Base-by-base conservation (phyloP, 139 green algal species). In the Dunaliella primolecta region DNA sequence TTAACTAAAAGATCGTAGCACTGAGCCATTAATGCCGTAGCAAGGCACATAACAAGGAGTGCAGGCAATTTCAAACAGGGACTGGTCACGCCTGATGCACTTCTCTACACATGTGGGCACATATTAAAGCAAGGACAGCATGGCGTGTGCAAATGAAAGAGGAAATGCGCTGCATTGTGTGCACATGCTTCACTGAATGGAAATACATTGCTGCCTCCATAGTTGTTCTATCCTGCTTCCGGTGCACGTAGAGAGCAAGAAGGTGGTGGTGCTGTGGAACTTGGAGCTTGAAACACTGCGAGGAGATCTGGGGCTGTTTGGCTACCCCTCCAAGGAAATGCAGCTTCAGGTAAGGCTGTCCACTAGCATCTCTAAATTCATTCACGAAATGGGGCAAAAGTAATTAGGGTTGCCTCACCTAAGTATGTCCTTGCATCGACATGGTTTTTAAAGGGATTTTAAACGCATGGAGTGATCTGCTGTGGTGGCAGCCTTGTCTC, bases 271-370 rank as follows among this genome's bases (percentile, higher is more conserved):
- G 23, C 82, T 97, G 1, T 98, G 96, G 94, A 99, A 99, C 92
- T 86, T 98, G 83, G 96, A 99, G 93, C 91, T 99, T 30, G 97
- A 99, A 88, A 98, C 96, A 3, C 89, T 99, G 38, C 84, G 96
- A 21, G 92, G 93, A 25, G 96, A 98, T 84, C 88, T 98, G 78
- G 96, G 96, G 20, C 89, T 98, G 27, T 86, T 96, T 21, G 92
- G 90, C 36, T 98, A 96, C 89, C 96, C 96, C 1, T 80, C 93
- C 34, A 98, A 98, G 88, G 89, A 93, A 20, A 24, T 75, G 38
- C 46, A 75, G 24, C 72, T 78, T 32, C 72, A 78, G 29, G n/a
- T 78, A 78, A 34, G 30, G 3, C 11, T 78, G 29, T 15, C 46
- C 46, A 24, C 57, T 24, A 75, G 57, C 21, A 75, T 75, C 24